Evolutionary conservation across 306 rosid genomes (phyloP).

Genomic region (Castanea mollissima): DNA sequence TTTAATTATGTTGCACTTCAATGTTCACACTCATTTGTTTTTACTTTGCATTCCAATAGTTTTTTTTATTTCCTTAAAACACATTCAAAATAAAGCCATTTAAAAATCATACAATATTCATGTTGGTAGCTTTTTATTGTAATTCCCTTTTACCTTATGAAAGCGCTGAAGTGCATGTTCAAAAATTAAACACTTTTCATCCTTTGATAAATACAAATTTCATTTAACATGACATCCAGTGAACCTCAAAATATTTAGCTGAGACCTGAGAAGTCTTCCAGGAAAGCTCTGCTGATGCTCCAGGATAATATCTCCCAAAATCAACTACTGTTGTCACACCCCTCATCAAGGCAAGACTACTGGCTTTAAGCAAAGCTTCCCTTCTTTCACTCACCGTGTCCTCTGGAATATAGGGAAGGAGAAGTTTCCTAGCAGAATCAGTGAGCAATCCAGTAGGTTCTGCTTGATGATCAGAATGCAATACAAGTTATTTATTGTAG

Average conservation of each 20-base stretch:
- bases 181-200: background rate
- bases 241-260: constrained; percentile 2
- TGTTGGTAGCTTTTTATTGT: background rate
- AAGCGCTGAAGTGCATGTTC: background rate
- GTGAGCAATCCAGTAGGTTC: constrained; percentile 76
- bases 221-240: constrained; percentile 7
- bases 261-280: constrained; percentile 91
- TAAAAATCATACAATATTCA: background rate
- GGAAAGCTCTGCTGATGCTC: constrained; percentile 46
- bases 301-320: constrained; percentile 78
- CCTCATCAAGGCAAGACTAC: constrained; percentile 55
- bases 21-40: background rate
- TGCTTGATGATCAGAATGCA: constrained; percentile 33
- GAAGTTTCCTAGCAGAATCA: constrained; percentile 62
- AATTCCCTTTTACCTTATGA: background rate
- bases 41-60: background rate
- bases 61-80: background rate
- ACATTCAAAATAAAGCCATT: background rate
- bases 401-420: constrained; percentile 57
- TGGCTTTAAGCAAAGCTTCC: constrained; percentile 76
- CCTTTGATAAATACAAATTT: background rate
- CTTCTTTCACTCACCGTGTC: constrained; percentile 63
- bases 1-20: background rate
- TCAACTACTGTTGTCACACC: constrained; percentile 93
- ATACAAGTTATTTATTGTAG: constrained; percentile 3